Percentiles rank a stretch among this genome's conserved stretches.
Evolutionary conservation across 352 stramenopile genomes (phyloP).

Genomic region (Phytophthora nicotianae): DNA sequence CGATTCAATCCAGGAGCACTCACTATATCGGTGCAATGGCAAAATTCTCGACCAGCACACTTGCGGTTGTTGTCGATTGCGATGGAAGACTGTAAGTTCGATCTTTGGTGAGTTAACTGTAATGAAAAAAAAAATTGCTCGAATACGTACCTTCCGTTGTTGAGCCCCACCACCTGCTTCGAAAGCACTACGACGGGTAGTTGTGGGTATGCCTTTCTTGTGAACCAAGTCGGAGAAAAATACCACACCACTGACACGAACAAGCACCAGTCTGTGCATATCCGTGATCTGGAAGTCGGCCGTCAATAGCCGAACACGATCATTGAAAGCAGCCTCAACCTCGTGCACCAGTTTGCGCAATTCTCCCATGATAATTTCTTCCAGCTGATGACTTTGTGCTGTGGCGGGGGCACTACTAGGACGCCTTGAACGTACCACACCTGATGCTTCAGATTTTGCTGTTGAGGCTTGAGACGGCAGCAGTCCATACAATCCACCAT

Average conservation of each 20-base stretch:
- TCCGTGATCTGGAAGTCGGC: slow-evolving; percentile 66
- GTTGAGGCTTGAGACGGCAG: slow-evolving; percentile 15
- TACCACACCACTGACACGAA: slow-evolving; percentile 60
- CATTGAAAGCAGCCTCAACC: slow-evolving; percentile 46
- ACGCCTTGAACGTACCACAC: slow-evolving; percentile 5
- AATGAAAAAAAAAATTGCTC: neutral
- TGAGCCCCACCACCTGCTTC: slow-evolving; percentile 2
- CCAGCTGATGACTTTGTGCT: slow-evolving; percentile 26
- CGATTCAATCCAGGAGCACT: slow-evolving; percentile 12
- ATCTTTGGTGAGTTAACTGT: slow-evolving; percentile 2
- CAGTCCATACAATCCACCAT: slow-evolving; percentile 41
- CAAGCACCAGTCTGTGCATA: slow-evolving; percentile 55
- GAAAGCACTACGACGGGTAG: neutral
- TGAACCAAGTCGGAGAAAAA: slow-evolving; percentile 58
- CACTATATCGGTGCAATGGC: slow-evolving; percentile 42
- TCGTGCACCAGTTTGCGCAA: slow-evolving; percentile 50
- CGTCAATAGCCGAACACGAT: slow-evolving; percentile 53
- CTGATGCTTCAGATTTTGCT: slow-evolving; percentile 7
- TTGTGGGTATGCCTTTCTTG: slow-evolving; percentile 16
- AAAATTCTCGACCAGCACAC: slow-evolving; percentile 55
- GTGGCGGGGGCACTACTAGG: slow-evolving; percentile 26
- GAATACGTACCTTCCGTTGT: slow-evolving; percentile 17
- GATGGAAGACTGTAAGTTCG: slow-evolving; percentile 17
- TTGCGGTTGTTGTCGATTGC: slow-evolving; percentile 25
- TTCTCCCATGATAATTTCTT: slow-evolving; percentile 62